These are phyloP conservation scores for Podaxis sp. DNA, from an alignment of 768 basidiomycete species.

Conservation along the genomic window DNA sequence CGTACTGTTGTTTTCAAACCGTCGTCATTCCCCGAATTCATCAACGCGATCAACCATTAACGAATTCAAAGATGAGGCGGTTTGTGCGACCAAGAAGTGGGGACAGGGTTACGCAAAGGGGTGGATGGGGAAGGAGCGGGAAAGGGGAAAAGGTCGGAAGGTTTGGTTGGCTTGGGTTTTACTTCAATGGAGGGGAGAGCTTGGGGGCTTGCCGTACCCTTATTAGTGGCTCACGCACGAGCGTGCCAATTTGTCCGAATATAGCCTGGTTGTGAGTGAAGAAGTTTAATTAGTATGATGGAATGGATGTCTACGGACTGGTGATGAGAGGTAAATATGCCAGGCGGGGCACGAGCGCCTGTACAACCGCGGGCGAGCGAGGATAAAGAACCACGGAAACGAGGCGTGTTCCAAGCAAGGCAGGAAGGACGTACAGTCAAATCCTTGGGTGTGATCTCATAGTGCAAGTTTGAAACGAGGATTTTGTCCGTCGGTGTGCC, in stretches of 20 bases:
- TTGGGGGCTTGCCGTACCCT: conserved; percentile 84
- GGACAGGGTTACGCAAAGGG: too few species aligned
- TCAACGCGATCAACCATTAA: conserved; percentile 12
- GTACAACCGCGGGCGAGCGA: not conserved
- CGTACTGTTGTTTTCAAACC: conserved; percentile 92
- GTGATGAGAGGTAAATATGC: conserved; percentile 4
- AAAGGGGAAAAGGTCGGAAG: conserved; percentile 36
- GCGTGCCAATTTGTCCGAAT: conserved; percentile 90
- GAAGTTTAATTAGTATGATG: not conserved
- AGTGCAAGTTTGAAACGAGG: conserved; percentile 83
- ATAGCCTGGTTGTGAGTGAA: conserved; percentile 55
- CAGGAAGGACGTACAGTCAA: conserved; percentile 60
- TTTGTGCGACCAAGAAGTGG: not conserved
- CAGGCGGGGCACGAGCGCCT: not conserved
- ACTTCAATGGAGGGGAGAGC: conserved; percentile 50
- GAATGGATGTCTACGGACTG: not conserved
- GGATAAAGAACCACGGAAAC: not conserved
- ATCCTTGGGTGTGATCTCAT: conserved; percentile 88
- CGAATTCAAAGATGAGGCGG: conserved; percentile 28
- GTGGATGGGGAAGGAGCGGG: conserved; percentile 23
- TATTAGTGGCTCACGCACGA: conserved; percentile 89
- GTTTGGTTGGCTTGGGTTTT: conserved; percentile 44
- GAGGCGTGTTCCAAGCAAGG: not conserved
- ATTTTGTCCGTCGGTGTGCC: conserved; percentile 33
- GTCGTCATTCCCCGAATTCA: conserved; percentile 29